A percentile compares a stretch with the other conserved stretches of the same genome.
Evolutionary conservation across 1,139 yeast genomes (phyloP).

Genomic region (Yueomyces sp.): DNA sequence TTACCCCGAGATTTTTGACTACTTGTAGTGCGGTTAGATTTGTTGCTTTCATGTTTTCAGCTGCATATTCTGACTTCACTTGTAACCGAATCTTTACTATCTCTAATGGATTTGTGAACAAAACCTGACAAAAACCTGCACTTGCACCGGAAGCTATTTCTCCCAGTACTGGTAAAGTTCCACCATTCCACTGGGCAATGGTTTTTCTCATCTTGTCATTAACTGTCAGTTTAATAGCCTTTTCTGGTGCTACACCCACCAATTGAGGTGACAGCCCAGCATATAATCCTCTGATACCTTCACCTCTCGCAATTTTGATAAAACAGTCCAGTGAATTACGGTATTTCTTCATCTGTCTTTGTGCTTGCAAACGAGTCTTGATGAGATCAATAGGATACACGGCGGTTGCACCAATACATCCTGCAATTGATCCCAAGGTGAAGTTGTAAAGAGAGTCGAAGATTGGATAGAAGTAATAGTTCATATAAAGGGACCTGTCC

Average conservation of each 20-base stretch:
- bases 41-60: slow-evolving; percentile 16
- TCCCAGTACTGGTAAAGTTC: slow-evolving; percentile 49
- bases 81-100: slow-evolving; percentile 91
- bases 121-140: slow-evolving; percentile 95
- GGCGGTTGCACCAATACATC: slow-evolving; percentile 96
- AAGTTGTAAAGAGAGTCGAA: slow-evolving; percentile 84
- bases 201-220: slow-evolving; percentile 77
- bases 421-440: slow-evolving; percentile 85
- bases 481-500: slow-evolving; percentile 21
- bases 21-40: slow-evolving; percentile 55
- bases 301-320: slow-evolving; percentile 57
- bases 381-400: slow-evolving; percentile 95
- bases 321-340: slow-evolving; percentile 81
- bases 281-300: slow-evolving; percentile 82
- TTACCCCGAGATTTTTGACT: slow-evolving; percentile 65
- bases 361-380: slow-evolving; percentile 97
- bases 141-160: slow-evolving; percentile 83
- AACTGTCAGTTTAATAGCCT: slow-evolving; percentile 91
- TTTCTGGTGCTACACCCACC: slow-evolving; percentile 96
- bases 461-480: slow-evolving; percentile 35
- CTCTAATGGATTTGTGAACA: slow-evolving; percentile 92
- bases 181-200: slow-evolving; percentile 40
- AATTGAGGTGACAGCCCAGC: slow-evolving; percentile 91
- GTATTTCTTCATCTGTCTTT: slow-evolving; percentile 55
- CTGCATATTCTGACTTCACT: slow-evolving; percentile 64